These are phyloP conservation scores for Lactarius tabidus DNA, from an alignment of 768 basidiomycete species.

Conservation along the genomic window DNA sequence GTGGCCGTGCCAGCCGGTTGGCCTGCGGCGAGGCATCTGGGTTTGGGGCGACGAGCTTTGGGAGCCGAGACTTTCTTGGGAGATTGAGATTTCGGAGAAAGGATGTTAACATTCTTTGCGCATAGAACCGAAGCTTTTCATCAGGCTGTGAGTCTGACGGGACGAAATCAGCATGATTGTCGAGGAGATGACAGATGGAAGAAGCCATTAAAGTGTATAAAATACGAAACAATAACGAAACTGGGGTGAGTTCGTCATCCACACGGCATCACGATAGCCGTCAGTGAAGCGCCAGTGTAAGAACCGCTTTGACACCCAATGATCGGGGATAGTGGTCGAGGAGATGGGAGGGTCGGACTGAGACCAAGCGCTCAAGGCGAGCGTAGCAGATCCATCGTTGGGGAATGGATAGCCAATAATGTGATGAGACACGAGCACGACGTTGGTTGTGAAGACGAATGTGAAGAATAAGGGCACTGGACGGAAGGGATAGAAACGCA, in stretches of 20 bases:
- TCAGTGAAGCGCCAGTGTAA: neutral
- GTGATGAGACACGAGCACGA: neutral
- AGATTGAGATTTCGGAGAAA: slow-evolving; percentile 36
- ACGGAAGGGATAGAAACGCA: slow-evolving; percentile 31
- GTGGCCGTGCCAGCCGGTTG: slow-evolving; percentile 58
- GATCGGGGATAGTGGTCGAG: neutral
- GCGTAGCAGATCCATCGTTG: too few species aligned
- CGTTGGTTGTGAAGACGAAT: neutral
- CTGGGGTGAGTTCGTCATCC: neutral
- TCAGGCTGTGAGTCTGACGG: slow-evolving; percentile 35
- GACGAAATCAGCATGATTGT: neutral
- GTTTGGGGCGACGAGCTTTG: slow-evolving; percentile 43
- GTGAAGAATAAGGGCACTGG: neutral
- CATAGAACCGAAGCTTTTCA: slow-evolving; percentile 60
- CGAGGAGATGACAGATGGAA: neutral
- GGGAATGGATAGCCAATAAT: neutral
- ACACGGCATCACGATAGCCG: neutral
- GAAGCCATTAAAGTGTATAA: neutral
- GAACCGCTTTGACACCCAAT: neutral
- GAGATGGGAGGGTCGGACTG: too few species aligned
- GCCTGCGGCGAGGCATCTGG: slow-evolving; percentile 45
- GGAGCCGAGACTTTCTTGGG: slow-evolving; percentile 40
- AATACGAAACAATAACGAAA: neutral
- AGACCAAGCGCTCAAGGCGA: neutral
- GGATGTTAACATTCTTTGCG: slow-evolving; percentile 58